Base-by-base conservation (phyloP, 2,329 filamentous ascomycete genomes). In the Penicillium sp. region DNA sequence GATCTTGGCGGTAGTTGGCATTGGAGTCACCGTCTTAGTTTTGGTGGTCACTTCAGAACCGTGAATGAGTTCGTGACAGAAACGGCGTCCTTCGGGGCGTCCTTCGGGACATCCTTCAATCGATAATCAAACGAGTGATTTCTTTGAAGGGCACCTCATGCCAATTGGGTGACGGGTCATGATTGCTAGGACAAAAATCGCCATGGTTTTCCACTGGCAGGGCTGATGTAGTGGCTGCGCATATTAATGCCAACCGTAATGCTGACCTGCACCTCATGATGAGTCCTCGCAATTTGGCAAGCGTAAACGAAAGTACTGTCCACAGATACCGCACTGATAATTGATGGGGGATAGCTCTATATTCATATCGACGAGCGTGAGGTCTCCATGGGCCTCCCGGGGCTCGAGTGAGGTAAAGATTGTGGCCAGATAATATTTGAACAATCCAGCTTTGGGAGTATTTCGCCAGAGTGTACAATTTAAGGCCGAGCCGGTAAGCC, bases 41-140 rank as follows among this genome's bases (percentile, higher is more conserved):
- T 58, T 44, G 51, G 56, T 58, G n/a, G 50, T 19, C 18, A 54
- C 19, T 19, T 58, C 56, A 14, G 24, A 50, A 6, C 9, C 27
- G 37, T 51, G 22, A 37, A 56, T 44, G 33, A 56, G 36, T 44
- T 56, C 54, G 13, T 46, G 54, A 44, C 54, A 56, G 46, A 56
- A 51, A 11, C 24, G 27, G 9, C 35, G 24, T 5, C 54, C 54
- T 36, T 51, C 54, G 22, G 54, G 46, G 27, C 46, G 51, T 44
- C 27, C 37, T 50, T 56, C 39, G n/a, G n/a, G n/a, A n/a, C n/a
- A n/a, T n/a, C n/a, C n/a, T n/a, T n/a, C n/a, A n/a, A n/a, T n/a
- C n/a, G n/a, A n/a, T n/a, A n/a, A 56, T 7, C 6, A 43, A 24
- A n/a, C 37, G 24, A 27, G 44, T 24, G 41, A 51, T 36, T 14